Base-by-base conservation (phyloP, 345 rosid genomes). In the Rubroshorea leprosula region DNA sequence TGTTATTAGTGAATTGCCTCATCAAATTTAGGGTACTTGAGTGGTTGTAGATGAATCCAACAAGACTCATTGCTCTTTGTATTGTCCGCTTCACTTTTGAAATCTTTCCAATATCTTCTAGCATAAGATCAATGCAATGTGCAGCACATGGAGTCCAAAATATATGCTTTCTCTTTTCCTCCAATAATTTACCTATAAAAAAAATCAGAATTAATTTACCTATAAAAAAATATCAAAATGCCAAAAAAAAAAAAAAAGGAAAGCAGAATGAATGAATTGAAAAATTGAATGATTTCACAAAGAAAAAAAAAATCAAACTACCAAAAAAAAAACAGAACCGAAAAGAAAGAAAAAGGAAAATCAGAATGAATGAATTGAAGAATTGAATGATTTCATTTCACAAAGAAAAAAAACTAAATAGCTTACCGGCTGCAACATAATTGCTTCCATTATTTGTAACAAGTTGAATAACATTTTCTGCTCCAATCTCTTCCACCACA, bases 401-500 rank as follows among this genome's bases (percentile, higher is more conserved):
- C 8, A 27, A 27, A 27, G 31, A n/a, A n/a, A n/a, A n/a, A n/a
- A n/a, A n/a, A n/a, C n/a, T n/a, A n/a, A n/a, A n/a, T n/a, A n/a
- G 8, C 31, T 50, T 50, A 50, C 27, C 12, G 24, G 12, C 17
- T 2, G 17, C 14, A 0, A 16, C 21, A 18, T 47, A 47, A 18
- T 18, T 47, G 2, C 4, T 6, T 4, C n/a, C 48, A 45, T 35
- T 31, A 6, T 60, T 46, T 13, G 31, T 60, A 13, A 55, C n/a
- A 19, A 68, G 38, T 55, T 61, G 62, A 5, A 50, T 18, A 41
- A 68, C 49, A 51, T 57, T 62, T n/a, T n/a, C n/a, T n/a, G n/a
- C 29, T 24, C 63, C 53, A 56, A 61, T 19, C 10, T 54, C 21
- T 0, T 68, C 35, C 13, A 61, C 46, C 21, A 47, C 16, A 8